These are phyloP conservation scores for Bolboschoenoplectus hybrid DNA, from an alignment of 202 grass and related monocot genomes.

Conservation along the genomic window DNA sequence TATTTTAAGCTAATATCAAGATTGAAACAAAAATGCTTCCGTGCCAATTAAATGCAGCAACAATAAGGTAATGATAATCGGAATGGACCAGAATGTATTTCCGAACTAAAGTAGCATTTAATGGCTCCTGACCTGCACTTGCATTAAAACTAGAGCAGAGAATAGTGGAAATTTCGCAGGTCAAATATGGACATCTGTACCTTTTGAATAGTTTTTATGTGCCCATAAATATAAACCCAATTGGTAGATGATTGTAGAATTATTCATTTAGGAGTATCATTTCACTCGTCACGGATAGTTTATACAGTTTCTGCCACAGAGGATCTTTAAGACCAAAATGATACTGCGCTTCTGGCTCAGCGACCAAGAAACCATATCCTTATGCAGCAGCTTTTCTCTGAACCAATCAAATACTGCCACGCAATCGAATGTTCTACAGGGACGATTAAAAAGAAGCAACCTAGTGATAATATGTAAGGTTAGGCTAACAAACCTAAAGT, in stretches of 20 bases:
- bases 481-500: background rate
- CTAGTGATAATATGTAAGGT: background rate
- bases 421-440: constrained; percentile 25
- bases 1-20: background rate
- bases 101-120: constrained; percentile 19
- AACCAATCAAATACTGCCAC: background rate
- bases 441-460: constrained; percentile 20
- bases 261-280: background rate
- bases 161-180: background rate
- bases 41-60: background rate
- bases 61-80: constrained; percentile 22
- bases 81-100: background rate
- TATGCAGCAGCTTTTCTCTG: background rate
- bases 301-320: background rate
- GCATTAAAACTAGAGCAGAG: background rate
- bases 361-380: background rate
- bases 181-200: background rate
- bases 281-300: background rate
- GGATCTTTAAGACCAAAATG: background rate
- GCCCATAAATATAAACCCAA: background rate
- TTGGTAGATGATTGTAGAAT: background rate
- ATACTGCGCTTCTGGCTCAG: background rate
- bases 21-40: background rate
- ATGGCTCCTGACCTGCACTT: constrained; percentile 26
- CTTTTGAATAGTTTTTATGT: constrained; percentile 4